Evolutionary conservation across 2,329 filamentous ascomycete species (phyloP), one percentile per base, ranked within the genome.

Genomic region (Penicillium sp.): DNA sequence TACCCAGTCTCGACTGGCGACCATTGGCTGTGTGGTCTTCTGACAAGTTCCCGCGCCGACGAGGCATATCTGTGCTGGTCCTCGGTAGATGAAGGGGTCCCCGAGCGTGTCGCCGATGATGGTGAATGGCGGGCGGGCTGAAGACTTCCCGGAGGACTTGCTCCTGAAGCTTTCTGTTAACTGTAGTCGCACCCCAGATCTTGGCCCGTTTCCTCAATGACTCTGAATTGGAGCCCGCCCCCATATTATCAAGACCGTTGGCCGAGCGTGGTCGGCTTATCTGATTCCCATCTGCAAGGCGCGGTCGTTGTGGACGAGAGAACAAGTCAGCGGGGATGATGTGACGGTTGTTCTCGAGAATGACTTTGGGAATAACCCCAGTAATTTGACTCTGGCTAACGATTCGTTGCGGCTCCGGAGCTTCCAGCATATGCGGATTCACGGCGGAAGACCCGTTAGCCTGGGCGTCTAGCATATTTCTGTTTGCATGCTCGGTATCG

Each of bases 141-240:
- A 96, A 96, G 0, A 92, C 92, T 66, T 96, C 91, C 33, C 90
- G 88, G 64, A 96, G 86, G 0, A 96, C 90, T 67, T 95, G 89
- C 66, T 95, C 92, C 52, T 91, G 86, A 33, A 97, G 72, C 51
- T 86, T 83, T 61, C 88, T 87, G 66, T 97, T 97, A 50, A 96
- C 88, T 20, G 87, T 91, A 0, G 91, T 96, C 13, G 90, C 89
- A 6, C 92, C 91, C 91, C 92, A 96, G 53, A 80, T 83, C 42
- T 75, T 72, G 29, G 75, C 73, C 42, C 77, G 75, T 44, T 74
- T 77, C 40, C 77, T 71, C 25, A 75, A 58, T 25, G 74, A 45
- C 25, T 64, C 63, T 10, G 56, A 40, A 35, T 55, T 53, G 10
- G 53, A 57, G 32, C 52, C 52, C 10, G 55, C 44, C 23, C 54